Evolutionary conservation across 495 filamentous ascomycete genomes (phyloP).

Genomic region (Aspergillus panamensis): DNA sequence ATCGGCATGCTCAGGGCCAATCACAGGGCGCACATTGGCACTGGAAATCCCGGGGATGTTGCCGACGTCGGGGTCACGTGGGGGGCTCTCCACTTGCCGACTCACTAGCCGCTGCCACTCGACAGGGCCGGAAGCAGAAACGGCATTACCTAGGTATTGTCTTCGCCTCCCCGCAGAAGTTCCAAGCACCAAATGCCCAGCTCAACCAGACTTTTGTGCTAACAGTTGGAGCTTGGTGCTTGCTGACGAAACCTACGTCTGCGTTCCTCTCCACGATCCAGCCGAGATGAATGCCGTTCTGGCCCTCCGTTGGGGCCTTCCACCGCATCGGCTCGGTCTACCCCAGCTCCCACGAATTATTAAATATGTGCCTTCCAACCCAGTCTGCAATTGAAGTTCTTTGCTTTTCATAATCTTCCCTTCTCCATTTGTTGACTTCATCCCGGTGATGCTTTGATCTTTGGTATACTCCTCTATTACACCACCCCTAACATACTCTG

Average conservation of each 20-base stretch:
- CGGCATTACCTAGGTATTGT: too few species aligned
- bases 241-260: conserved; percentile 9
- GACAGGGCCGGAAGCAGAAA: conserved; percentile 23
- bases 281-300: conserved; percentile 44
- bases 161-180: conserved; percentile 19
- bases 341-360: conserved; percentile 27
- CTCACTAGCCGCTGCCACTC: conserved; percentile 22
- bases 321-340: conserved; percentile 16
- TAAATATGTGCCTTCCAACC: conserved; percentile 32
- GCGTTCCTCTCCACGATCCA: conserved; percentile 31
- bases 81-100: conserved; percentile 33
- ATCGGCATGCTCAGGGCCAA: conserved; percentile 14
- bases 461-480: not conserved
- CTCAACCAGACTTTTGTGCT: not conserved
- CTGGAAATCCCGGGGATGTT: conserved; percentile 29
- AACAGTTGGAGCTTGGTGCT: not conserved
- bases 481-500: not conserved
- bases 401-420: conserved; percentile 6
- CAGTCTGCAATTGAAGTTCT: not conserved
- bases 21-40: conserved; percentile 3
- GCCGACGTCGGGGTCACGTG: conserved; percentile 33
- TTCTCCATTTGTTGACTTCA: not conserved
- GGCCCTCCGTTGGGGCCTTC: conserved; percentile 27
- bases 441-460: not conserved
- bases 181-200: not conserved